These are phyloP conservation scores for Hura crepitans DNA, from an alignment of 441 rosid genomes.

Conservation along the genomic window DNA sequence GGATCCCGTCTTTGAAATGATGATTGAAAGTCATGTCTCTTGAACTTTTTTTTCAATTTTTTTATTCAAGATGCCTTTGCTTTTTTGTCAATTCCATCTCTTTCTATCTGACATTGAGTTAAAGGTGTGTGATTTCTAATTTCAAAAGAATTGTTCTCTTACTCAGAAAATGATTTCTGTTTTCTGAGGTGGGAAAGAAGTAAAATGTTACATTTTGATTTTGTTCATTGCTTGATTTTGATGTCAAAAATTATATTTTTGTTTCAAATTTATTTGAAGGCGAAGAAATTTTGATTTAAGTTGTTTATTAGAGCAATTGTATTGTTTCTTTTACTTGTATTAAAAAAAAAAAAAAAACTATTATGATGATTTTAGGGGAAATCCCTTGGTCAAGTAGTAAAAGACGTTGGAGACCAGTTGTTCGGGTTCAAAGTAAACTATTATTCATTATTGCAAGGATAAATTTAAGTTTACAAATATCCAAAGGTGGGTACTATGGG, in stretches of 20 bases:
- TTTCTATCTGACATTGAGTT: constrained; percentile 26
- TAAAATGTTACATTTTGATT: neutral
- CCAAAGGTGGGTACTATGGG: too few species aligned
- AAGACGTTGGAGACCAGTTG: too few species aligned
- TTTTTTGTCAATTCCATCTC: constrained; percentile 8
- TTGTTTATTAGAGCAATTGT: constrained; percentile 1
- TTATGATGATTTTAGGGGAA: too few species aligned
- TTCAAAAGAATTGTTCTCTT: constrained; percentile 19
- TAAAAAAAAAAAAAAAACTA: too few species aligned
- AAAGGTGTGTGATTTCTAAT: constrained; percentile 26
- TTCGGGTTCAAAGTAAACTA: too few species aligned
- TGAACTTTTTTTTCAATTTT: neutral
- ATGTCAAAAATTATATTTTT: constrained; percentile 8
- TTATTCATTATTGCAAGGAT: too few species aligned
- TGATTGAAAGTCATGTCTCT: constrained; percentile 14
- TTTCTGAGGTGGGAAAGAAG: neutral
- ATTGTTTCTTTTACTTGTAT: neutral
- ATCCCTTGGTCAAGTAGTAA: too few species aligned
- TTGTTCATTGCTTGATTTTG: constrained; percentile 3
- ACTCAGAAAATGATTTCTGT: constrained; percentile 8
- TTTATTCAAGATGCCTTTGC: constrained; percentile 13
- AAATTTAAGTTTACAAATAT: too few species aligned
- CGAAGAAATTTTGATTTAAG: constrained; percentile 7
- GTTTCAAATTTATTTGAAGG: neutral
- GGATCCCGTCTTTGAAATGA: constrained; percentile 4